Evolutionary conservation across 768 basidiomycete genomes (phyloP).

Genomic region (Tylopilus sp.): DNA sequence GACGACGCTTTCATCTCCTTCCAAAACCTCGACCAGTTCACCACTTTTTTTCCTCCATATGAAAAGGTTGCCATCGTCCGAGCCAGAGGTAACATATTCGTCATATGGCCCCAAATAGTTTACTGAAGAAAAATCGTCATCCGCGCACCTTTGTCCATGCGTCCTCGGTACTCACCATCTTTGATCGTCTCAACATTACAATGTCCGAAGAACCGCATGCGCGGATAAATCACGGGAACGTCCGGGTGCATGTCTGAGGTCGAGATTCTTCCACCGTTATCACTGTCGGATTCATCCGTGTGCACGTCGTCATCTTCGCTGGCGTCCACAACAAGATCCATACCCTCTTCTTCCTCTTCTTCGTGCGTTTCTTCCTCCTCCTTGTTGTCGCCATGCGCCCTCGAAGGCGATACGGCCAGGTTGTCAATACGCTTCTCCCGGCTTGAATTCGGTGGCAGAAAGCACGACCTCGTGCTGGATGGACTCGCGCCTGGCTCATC

Average conservation of each 20-base stretch:
- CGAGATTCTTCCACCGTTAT: conserved; percentile 29
- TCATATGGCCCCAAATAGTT: conserved; percentile 80
- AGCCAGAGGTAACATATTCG: conserved; percentile 78
- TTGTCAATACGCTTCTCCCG: not conserved
- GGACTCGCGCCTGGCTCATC: conserved; percentile 46
- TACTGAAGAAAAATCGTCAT: conserved; percentile 41
- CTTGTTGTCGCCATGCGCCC: not conserved
- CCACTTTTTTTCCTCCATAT: conserved; percentile 76
- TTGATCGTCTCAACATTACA: conserved; percentile 84
- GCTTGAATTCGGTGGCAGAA: conserved; percentile 30
- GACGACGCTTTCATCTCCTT: conserved; percentile 79
- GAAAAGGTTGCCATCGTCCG: conserved; percentile 86
- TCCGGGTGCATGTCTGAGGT: conserved; percentile 25
- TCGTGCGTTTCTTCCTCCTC: conserved; percentile 6
- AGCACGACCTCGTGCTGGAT: conserved; percentile 20
- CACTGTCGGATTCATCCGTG: conserved; percentile 30
- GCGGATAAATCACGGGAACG: conserved; percentile 60
- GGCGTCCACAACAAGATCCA: conserved; percentile 30
- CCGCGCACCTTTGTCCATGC: not conserved
- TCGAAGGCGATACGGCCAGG: not conserved
- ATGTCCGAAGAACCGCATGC: conserved; percentile 60
- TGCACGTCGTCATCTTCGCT: conserved; percentile 25
- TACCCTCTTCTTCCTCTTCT: conserved; percentile 24
- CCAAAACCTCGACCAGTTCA: conserved; percentile 67
- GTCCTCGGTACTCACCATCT: conserved; percentile 55